Percentiles rank a stretch among this genome's conserved stretches.
These are phyloP conservation scores for Prosopis cineraria DNA, from an alignment of 306 rosid genomes.

Conservation along the genomic window DNA sequence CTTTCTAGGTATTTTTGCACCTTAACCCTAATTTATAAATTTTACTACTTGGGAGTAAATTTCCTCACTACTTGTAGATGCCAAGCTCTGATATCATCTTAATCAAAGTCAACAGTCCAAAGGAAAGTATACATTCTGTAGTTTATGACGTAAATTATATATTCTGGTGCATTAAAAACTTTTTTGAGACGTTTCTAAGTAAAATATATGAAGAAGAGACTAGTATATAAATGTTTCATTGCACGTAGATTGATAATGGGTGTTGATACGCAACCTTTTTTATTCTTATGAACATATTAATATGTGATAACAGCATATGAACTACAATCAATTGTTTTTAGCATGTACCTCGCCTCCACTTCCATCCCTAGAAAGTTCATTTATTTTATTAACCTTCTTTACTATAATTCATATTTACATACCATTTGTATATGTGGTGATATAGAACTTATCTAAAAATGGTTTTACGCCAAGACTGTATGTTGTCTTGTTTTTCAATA, in stretches of 20 bases:
- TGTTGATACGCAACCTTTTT: conserved; percentile 2
- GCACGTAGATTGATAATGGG: neutral
- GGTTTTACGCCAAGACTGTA: conserved; percentile 1
- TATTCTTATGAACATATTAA: neutral
- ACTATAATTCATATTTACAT: neutral
- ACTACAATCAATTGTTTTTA: neutral
- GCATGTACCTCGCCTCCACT: neutral
- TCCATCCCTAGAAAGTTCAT: neutral
- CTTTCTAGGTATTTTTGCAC: no score
- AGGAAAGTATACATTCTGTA: neutral
- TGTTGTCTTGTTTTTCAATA: neutral
- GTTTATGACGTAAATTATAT: neutral
- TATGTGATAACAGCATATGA: conserved; percentile 15
- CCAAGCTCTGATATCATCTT: conserved; percentile 8
- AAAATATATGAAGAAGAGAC: neutral
- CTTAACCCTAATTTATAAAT: no score
- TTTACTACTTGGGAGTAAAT: neutral
- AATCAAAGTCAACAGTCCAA: neutral
- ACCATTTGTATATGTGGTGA: neutral
- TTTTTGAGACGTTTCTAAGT: neutral
- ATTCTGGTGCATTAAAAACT: conserved; percentile 6
- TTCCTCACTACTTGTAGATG: neutral
- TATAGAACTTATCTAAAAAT: neutral
- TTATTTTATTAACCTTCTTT: conserved; percentile 7
- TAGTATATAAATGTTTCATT: neutral